Conservation (phyloP, 306 rosid genomes). For the Chamaecrista fasciculata region DNA sequence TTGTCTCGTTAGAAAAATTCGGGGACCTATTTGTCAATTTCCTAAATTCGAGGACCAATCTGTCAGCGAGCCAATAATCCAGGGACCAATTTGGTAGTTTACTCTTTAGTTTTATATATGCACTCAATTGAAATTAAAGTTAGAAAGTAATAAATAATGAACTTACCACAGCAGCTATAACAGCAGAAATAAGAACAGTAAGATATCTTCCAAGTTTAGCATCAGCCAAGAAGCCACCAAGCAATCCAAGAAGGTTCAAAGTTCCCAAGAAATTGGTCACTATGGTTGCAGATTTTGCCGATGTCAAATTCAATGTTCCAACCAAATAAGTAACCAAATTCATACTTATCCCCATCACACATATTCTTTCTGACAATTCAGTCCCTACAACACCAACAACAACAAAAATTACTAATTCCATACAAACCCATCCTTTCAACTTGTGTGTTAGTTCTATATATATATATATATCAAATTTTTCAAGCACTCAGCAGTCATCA, state of each 20-base stretch:
- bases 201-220: slow-evolving; percentile 79
- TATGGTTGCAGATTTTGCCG: slow-evolving; percentile 80
- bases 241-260: slow-evolving; percentile 85
- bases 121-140: too few relatives aligned
- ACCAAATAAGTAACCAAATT: slow-evolving; percentile 87
- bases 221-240: slow-evolving; percentile 91
- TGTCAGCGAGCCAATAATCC: too few relatives aligned
- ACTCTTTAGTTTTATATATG: too few relatives aligned
- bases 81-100: too few relatives aligned
- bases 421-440: too few relatives aligned
- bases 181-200: slow-evolving; percentile 58
- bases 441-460: too few relatives aligned
- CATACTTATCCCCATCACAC: slow-evolving; percentile 87
- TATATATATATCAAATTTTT: neutral
- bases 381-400: slow-evolving; percentile 45
- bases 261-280: slow-evolving; percentile 91
- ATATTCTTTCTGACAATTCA: slow-evolving; percentile 88
- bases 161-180: slow-evolving; percentile 66
- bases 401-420: too few relatives aligned
- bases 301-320: slow-evolving; percentile 58
- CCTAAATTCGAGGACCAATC: too few relatives aligned
- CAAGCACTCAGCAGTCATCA: slow-evolving; percentile 19
- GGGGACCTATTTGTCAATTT: too few relatives aligned
- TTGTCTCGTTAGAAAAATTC: too few relatives aligned
- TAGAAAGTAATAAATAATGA: too few relatives aligned